A percentile compares a stretch with the other conserved stretches of the same genome.
These are phyloP conservation scores for Vitis hybrid DNA, from an alignment of 177 flowering plant genomes.

Conservation along the genomic window DNA sequence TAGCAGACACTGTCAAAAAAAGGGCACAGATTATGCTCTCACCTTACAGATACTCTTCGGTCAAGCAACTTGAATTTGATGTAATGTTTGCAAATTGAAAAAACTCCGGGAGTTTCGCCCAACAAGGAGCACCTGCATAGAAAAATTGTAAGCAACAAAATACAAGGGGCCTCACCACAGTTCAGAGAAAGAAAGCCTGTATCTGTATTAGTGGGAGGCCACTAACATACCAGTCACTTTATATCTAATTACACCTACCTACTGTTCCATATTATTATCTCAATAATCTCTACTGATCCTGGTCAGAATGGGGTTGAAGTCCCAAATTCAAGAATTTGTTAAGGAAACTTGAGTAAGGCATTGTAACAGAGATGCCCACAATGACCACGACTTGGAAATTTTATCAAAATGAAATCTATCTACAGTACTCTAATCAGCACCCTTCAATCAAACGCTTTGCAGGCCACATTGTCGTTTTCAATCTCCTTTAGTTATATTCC, in stretches of 20 bases:
- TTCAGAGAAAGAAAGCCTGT: background rate
- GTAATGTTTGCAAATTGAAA: background rate
- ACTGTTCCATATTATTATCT: too few relatives aligned
- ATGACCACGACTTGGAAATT: too few relatives aligned
- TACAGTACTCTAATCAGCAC: background rate
- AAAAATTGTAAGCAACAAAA: background rate
- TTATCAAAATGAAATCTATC: too few relatives aligned
- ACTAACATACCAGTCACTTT: background rate
- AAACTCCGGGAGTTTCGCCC: background rate
- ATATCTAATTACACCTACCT: background rate
- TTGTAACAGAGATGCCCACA: too few relatives aligned
- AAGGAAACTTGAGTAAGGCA: too few relatives aligned
- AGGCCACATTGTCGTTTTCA: background rate
- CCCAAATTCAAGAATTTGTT: too few relatives aligned
- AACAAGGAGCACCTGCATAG: background rate
- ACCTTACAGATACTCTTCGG: background rate
- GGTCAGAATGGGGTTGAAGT: too few relatives aligned
- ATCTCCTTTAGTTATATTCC: background rate
- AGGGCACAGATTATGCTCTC: background rate
- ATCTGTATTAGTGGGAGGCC: slow-evolving; percentile 2
- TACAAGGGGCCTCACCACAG: background rate
- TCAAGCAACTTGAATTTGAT: background rate
- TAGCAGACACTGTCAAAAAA: background rate
- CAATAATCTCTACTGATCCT: too few relatives aligned
- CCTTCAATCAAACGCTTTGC: background rate